Conservation (phyloP, 495 filamentous ascomycete genomes). For the Aspergillus ostianus region DNA sequence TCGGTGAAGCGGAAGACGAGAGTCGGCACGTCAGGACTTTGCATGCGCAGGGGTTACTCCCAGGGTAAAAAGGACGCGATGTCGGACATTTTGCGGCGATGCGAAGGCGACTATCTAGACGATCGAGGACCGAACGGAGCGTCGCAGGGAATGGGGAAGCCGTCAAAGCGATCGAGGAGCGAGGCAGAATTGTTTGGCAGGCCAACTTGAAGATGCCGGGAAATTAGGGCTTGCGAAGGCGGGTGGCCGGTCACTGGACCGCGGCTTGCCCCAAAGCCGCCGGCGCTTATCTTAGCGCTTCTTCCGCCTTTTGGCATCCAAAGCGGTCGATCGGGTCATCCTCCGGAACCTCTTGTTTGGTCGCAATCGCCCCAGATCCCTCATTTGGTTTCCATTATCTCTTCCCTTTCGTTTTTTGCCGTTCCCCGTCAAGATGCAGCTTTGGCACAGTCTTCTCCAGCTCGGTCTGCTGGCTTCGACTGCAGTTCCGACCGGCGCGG, state of each 20-base stretch:
- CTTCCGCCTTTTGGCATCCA: slow-evolving; percentile 7
- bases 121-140: not conserved
- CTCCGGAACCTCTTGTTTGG: not conserved
- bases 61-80: slow-evolving; percentile 12
- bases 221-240: slow-evolving; percentile 36
- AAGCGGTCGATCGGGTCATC: not conserved
- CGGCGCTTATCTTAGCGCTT: slow-evolving; percentile 24
- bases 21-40: slow-evolving; percentile 20
- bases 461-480: slow-evolving; percentile 41
- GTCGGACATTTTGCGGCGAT: slow-evolving; percentile 13
- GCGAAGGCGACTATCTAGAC: not conserved
- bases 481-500: slow-evolving; percentile 49
- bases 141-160: slow-evolving; percentile 4
- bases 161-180: slow-evolving; percentile 6
- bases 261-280: slow-evolving; percentile 26
- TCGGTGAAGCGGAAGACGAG: slow-evolving; percentile 23
- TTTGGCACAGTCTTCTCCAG: slow-evolving; percentile 40
- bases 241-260: slow-evolving; percentile 32
- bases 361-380: not conserved
- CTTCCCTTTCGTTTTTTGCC: slow-evolving; percentile 8
- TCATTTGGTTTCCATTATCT: slow-evolving; percentile 11
- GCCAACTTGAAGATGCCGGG: slow-evolving; percentile 27
- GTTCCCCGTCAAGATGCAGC: slow-evolving; percentile 35
- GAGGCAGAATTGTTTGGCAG: slow-evolving; percentile 23
- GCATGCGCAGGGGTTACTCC: slow-evolving; percentile 19